Base-by-base conservation (phyloP, 805 yeast genomes). In the Monosporozyma servazzii region DNA sequence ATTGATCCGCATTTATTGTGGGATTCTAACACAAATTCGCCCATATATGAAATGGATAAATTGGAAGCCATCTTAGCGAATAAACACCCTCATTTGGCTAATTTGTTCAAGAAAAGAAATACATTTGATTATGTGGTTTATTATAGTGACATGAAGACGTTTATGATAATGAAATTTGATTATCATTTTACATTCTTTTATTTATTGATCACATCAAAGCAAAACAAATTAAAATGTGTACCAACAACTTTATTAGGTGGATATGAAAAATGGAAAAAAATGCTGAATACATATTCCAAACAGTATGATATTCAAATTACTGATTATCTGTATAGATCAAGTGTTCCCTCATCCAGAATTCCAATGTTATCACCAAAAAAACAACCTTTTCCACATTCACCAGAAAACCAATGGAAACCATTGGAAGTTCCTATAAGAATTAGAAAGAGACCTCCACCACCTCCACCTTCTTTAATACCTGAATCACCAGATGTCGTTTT, bases 221-320 rank as follows among this genome's bases (percentile, higher is more conserved):
- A 53, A 25, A 47, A 47, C 21, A 54, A 37, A 18, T 30, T 61
- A 44, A 54, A 53, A 27, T 52, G 57, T 30, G 52, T 58, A 2
- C 71, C 71, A 20, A 65, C 65, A 30, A 54, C 60, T 36, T 54
- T 77, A 27, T 58, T 69, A 20, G 80, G 80, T 23, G 80, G 80
- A 1, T 72, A 69, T 52, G 71, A 70, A 40, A 70, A 73, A 44
- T 75, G 80, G 80, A 56, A 64, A 17, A 63, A 64, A 39, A 62
- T 62, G 23, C 40, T 72, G 9, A 63, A 65, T 9, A 65, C 64
- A 9, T 60, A 65, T n/a, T 56, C 66, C 9, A 54, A 51, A 11
- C 56, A 60, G 23, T 59, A 56, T 23, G 53, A 54, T 5, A 61
- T 71, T 21, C 55, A 53, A 11, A 56, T 60, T 3, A 58, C 56